Base-by-base conservation (phyloP, 768 basidiomycete genomes). In the Tylopilus subfusipes region DNA sequence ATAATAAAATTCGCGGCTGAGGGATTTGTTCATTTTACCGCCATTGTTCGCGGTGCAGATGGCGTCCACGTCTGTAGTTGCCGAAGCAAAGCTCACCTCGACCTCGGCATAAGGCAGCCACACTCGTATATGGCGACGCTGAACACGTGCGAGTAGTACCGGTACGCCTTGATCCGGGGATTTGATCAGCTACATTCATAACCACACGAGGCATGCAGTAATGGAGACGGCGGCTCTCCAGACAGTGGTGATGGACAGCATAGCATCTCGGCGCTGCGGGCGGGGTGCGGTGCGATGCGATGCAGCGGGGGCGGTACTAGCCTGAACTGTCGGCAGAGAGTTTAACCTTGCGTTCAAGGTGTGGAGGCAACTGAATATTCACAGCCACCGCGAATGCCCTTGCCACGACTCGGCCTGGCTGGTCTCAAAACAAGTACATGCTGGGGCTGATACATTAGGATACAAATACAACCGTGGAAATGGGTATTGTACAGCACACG, bases 401-500 rank as follows among this genome's bases (percentile, higher is more conserved):
- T 39, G 38, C 38, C 38, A 21, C 38, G 11, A 8, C n/a, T 19
- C 33, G 33, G 33, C 33, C 16, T 18, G 12, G 34, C 5, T 4
- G 13, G 12, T 34, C 16, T 14, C 5, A 34, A 18, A 34, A 34
- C 31, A 18, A 36, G 34, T 50, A 18, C 25, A 40, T 13, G 18
- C 14, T n/a, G 18, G 13, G 25, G 25, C 19, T 44, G 36, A 21
- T 57, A 52, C 22, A 52, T 16, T 64, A 56, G 18, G 30, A 44
- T 47, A 64, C 54, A 55, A 21, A 31, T 63, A 55, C 42, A 47
- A 16, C 45, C 42, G 48, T 53, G 29, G 36, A 39, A 55, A 43
- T 54, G 48, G 21, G 14, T 54, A 60, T 61, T 31, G 16, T 66
- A 58, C 66, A 66, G 25, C 16, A 14, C 48, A 22, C 57, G 54